Conservation (phyloP, 2,329 filamentous ascomycete genomes). For the Waltergamsia citrina region DNA sequence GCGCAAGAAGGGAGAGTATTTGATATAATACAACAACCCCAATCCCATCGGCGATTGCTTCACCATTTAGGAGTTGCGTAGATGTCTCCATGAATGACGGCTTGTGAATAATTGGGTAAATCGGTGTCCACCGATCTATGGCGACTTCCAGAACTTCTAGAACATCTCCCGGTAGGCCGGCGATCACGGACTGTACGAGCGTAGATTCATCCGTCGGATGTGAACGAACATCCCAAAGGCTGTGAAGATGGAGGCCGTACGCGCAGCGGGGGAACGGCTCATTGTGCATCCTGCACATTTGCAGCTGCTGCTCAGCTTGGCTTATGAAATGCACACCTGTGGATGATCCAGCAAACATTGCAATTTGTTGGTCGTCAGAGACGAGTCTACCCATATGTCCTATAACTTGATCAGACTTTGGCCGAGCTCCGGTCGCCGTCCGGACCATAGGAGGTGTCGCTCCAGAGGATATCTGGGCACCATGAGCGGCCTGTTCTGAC, state of each 20-base stretch:
- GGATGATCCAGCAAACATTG: conserved; percentile 14
- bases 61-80: conserved; percentile 1
- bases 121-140: conserved; percentile 9
- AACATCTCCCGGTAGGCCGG: no score
- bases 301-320: conserved; percentile 14
- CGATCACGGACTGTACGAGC: no score
- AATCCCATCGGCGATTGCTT: background rate
- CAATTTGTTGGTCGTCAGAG: conserved; percentile 9
- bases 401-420: conserved; percentile 10
- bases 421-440: background rate
- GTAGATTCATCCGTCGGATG: no score
- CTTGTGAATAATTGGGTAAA: conserved; percentile 11
- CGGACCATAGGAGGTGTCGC: background rate
- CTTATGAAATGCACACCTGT: conserved; percentile 16
- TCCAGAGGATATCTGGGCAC: no score
- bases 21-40: conserved; percentile 8
- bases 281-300: conserved; percentile 11
- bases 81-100: conserved; percentile 8
- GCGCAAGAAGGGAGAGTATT: conserved; percentile 9
- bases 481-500: no score
- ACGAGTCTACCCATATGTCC: conserved; percentile 16
- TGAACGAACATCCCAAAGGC: no score
- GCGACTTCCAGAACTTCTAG: conserved; percentile 10
- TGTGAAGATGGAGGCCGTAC: conserved; percentile 12
- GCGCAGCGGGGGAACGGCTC: conserved; percentile 13